These are phyloP conservation scores for Claviceps purpurea DNA, from an alignment of 2,329 filamentous ascomycete genomes.

Conservation along the genomic window DNA sequence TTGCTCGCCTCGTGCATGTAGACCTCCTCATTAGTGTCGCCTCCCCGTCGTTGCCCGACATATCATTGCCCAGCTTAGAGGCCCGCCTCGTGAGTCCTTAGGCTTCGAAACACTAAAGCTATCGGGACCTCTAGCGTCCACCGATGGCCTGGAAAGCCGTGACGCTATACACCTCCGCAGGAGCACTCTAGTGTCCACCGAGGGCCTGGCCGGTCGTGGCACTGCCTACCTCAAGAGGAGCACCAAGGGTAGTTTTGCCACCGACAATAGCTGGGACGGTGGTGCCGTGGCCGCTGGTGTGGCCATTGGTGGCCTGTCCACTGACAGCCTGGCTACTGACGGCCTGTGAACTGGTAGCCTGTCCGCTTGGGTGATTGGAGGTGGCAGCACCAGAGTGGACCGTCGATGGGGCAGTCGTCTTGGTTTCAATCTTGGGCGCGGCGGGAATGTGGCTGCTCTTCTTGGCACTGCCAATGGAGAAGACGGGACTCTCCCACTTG, in stretches of 20 bases:
- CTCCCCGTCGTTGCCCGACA: too few relatives aligned
- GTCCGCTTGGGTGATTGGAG: too few relatives aligned
- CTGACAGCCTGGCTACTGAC: too few relatives aligned
- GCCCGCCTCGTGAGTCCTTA: neutral
- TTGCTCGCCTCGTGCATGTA: neutral
- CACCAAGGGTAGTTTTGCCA: conserved; percentile 1
- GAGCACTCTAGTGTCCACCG: conserved; percentile 8
- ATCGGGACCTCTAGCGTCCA: conserved; percentile 9
- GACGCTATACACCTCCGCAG: too few relatives aligned
- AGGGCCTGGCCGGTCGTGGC: neutral
- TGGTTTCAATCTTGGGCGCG: conserved; percentile 37
- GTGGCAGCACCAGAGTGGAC: neutral
- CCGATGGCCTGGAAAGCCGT: neutral
- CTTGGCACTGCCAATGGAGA: conserved; percentile 67
- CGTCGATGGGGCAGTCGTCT: conserved; percentile 17
- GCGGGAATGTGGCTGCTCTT: conserved; percentile 59
- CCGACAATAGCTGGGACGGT: conserved; percentile 5
- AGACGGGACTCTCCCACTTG: conserved; percentile 89
- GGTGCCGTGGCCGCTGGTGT: conserved; percentile 10
- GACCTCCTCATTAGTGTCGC: neutral
- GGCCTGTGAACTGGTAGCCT: too few relatives aligned
- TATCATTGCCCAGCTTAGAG: too few relatives aligned
- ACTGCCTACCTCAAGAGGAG: conserved; percentile 2
- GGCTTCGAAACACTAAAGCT: conserved; percentile 5
- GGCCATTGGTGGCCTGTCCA: conserved; percentile 8